These are phyloP conservation scores for Boletellus sp. DNA, from an alignment of 768 basidiomycete species.

Conservation along the genomic window DNA sequence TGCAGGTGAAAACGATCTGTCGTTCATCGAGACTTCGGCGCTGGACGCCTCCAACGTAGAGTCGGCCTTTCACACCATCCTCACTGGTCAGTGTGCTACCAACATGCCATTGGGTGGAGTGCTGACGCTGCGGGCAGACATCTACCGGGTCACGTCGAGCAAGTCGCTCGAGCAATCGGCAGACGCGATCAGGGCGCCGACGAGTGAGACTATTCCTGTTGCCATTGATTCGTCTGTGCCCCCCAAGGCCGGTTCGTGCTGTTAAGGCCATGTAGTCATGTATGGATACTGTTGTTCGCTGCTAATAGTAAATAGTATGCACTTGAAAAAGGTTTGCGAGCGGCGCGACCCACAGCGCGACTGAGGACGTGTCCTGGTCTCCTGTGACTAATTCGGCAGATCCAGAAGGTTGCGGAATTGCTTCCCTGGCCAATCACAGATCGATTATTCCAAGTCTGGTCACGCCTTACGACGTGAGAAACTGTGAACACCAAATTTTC, in stretches of 20 bases:
- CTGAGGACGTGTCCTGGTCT: constrained; percentile 84
- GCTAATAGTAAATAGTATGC: constrained; percentile 26
- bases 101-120: neutral
- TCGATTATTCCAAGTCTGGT: constrained; percentile 77
- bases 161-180: constrained; percentile 87
- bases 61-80: constrained; percentile 93
- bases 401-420: constrained; percentile 87
- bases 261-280: constrained; percentile 44
- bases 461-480: constrained; percentile 61
- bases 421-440: constrained; percentile 87
- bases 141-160: constrained; percentile 96
- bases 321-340: constrained; percentile 63
- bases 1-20: constrained; percentile 83
- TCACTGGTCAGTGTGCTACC: constrained; percentile 61
- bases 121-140: constrained; percentile 52
- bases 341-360: constrained; percentile 75
- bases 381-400: constrained; percentile 90
- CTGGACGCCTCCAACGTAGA: constrained; percentile 99
- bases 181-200: constrained; percentile 73
- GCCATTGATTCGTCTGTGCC: constrained; percentile 56
- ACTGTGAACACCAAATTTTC: constrained; percentile 87
- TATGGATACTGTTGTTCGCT: constrained; percentile 25
- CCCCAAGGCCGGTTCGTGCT: constrained; percentile 60
- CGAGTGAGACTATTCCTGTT: constrained; percentile 83
- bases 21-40: constrained; percentile 98